Evolutionary conservation across 768 basidiomycete genomes (phyloP).

Genomic region (Cubamyces sp.): DNA sequence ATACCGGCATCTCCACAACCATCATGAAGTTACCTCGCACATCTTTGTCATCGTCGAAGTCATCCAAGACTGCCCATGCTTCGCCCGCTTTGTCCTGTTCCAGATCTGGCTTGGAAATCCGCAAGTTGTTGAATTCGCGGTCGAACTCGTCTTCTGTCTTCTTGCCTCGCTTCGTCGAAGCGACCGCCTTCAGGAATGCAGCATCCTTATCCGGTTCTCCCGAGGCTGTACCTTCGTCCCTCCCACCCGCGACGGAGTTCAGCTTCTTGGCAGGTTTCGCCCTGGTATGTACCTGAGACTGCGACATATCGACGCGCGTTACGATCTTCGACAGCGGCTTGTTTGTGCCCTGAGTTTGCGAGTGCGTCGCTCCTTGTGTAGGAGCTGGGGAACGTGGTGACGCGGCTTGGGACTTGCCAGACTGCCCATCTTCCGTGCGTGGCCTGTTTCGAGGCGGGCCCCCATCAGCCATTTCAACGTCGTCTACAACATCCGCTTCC

Average conservation of each 20-base stretch:
- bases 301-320: slow-evolving; percentile 25
- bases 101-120: slow-evolving; percentile 67
- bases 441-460: slow-evolving; percentile 41
- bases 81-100: slow-evolving; percentile 50
- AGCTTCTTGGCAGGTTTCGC: slow-evolving; percentile 28
- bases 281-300: slow-evolving; percentile 18
- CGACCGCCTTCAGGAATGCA: slow-evolving; percentile 72
- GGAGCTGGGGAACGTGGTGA: too few relatives aligned
- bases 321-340: slow-evolving; percentile 37
- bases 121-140: slow-evolving; percentile 78
- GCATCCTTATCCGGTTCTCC: slow-evolving; percentile 68
- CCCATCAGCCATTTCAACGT: slow-evolving; percentile 43
- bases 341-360: background rate
- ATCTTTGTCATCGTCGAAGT: slow-evolving; percentile 64
- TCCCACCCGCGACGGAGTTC: background rate
- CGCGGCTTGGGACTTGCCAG: too few relatives aligned
- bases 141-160: slow-evolving; percentile 72
- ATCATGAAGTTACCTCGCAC: slow-evolving; percentile 83
- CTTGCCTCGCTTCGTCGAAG: slow-evolving; percentile 72
- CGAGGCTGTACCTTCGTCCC: slow-evolving; percentile 38
- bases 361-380: slow-evolving; percentile 34
- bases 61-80: slow-evolving; percentile 63
- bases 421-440: slow-evolving; percentile 44
- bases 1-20: slow-evolving; percentile 66
- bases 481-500: slow-evolving; percentile 37